These are phyloP conservation scores for Penicillium lagena DNA, from an alignment of 495 filamentous ascomycete genomes.

Conservation along the genomic window DNA sequence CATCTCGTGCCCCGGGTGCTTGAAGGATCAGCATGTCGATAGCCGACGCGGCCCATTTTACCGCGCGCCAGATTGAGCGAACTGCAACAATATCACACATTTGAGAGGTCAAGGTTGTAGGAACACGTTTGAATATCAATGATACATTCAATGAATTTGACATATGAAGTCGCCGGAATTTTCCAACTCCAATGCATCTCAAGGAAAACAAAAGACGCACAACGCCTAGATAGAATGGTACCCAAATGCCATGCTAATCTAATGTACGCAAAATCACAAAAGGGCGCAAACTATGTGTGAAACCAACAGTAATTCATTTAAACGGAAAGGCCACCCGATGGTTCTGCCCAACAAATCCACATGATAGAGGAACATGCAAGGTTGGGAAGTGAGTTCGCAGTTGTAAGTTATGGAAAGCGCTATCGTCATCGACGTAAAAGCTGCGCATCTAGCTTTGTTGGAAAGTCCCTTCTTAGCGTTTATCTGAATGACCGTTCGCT, in stretches of 20 bases:
- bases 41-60: not conserved
- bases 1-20: not conserved
- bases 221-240: not conserved
- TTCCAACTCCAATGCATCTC: not conserved
- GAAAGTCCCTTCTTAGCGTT: too few relatives aligned
- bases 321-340: not conserved
- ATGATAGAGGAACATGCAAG: too few relatives aligned
- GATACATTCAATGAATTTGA: not conserved
- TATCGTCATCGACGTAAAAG: too few relatives aligned
- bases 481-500: not conserved
- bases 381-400: too few relatives aligned
- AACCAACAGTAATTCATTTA: too few relatives aligned
- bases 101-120: too few relatives aligned
- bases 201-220: not conserved
- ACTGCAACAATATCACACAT: not conserved
- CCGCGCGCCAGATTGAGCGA: not conserved
- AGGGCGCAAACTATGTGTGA: too few relatives aligned
- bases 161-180: not conserved
- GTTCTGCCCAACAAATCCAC: conserved; percentile 1
- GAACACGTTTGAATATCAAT: too few relatives aligned
- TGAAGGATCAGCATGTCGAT: not conserved
- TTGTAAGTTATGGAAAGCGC: too few relatives aligned
- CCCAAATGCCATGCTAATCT: conserved; percentile 4
- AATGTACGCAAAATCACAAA: not conserved
- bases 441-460: too few relatives aligned